Evolutionary conservation across 768 basidiomycete species (phyloP), one percentile per base, ranked within the genome.

Genomic region (Suillus luteus): DNA sequence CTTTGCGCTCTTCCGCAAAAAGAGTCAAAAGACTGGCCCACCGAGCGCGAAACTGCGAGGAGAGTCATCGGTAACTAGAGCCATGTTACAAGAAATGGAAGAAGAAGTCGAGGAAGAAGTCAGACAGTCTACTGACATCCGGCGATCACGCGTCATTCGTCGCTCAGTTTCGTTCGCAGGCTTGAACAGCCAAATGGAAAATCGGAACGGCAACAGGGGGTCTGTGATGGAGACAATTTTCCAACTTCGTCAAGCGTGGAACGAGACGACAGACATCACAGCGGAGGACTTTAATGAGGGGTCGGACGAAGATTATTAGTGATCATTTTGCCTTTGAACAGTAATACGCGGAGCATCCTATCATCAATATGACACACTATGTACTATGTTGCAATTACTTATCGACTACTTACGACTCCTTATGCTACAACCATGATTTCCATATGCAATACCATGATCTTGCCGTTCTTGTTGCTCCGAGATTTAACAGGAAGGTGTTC

Each of bases 101-200:
- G 55, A 57, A 4, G 37, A 38, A 57, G 5, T 24, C 4, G 55
- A 57, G 8, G 55, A 57, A 38, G 37, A 57, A 57, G 37, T 9
- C 55, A 57, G 55, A 24, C 15, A 37, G 15, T 24, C 15, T 24
- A 10, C 55, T 24, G 9, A 24, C 22, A 52, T 0, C 3, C 46
- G 38, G 44, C 44, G 35, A 14, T 58, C 67, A 7, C 66, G 55
- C 14, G 46, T 60, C 10, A 62, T 74, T 14, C 74, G 73, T 52
- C 72, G 74, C 35, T 74, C 73, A 3, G 68, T 15, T 48, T 74
- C 73, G 38, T 70, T 66, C 17, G 67, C 68, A 17, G 72, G 66
- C 7, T 65, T 66, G 64, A 55, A 66, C 19, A n/a, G 22, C 2
- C 43, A 41, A 8, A 17, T 54, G 12, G 43, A 41, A 15, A 1